phyloP scores from a whole-genome alignment of 495 filamentous ascomycete genomes.

The Copromyces sp. region DNA sequence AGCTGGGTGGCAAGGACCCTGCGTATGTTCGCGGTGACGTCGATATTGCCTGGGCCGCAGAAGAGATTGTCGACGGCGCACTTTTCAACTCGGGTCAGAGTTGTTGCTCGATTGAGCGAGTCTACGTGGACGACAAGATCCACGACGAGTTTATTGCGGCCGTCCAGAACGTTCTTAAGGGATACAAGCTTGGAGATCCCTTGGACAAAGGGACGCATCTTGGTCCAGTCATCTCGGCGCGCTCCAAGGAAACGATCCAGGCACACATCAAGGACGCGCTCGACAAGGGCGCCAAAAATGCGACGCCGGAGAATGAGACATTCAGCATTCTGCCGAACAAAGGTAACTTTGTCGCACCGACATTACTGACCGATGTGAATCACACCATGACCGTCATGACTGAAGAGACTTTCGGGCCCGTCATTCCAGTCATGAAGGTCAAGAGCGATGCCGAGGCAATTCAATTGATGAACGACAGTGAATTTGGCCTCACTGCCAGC shows the following conservation, averaged over 20 bases:
- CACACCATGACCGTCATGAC: constrained; percentile 87
- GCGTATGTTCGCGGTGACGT: constrained; percentile 83
- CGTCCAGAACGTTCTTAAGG: constrained; percentile 68
- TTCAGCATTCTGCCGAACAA: constrained; percentile 57
- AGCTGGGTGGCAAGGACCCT: constrained; percentile 88
- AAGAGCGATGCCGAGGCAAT: constrained; percentile 74
- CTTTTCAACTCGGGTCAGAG: constrained; percentile 97
- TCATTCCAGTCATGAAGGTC: constrained; percentile 92
- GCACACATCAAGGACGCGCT: constrained; percentile 78
- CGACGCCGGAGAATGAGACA: constrained; percentile 70
- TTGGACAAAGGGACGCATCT: constrained; percentile 66
- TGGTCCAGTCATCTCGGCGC: constrained; percentile 78
- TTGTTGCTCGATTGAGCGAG: constrained; percentile 85
- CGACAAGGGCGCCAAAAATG: constrained; percentile 68
- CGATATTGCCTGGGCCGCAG: constrained; percentile 79
- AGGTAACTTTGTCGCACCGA: constrained; percentile 81
- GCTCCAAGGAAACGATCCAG: constrained; percentile 63
- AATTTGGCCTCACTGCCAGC: constrained; percentile 91
- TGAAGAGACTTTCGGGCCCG: constrained; percentile 92
- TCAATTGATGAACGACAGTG: constrained; percentile 83
- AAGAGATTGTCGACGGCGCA: constrained; percentile 86
- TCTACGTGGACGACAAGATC: constrained; percentile 81
- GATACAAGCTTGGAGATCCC: constrained; percentile 84
- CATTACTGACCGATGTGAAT: constrained; percentile 68
- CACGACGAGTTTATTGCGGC: constrained; percentile 72